Conservation (phyloP, 2,329 filamentous ascomycete species). For the Penicillium sclerotiorum region DNA sequence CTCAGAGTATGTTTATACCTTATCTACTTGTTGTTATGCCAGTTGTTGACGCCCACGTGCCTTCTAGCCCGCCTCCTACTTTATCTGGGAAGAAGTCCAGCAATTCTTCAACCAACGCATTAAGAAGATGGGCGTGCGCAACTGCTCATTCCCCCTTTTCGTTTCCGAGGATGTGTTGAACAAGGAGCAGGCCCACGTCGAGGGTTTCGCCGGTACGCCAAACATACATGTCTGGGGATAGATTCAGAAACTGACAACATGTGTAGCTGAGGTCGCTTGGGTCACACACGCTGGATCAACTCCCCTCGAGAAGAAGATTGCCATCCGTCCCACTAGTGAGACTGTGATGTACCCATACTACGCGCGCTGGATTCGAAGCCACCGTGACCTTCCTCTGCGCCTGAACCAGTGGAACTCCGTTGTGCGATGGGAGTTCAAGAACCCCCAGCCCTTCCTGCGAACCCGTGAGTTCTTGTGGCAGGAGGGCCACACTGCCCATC, state of each 20-base stretch:
- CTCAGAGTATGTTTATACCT: conserved; percentile 61
- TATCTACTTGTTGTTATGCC: background rate
- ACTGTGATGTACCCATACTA: conserved; percentile 73
- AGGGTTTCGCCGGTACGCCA: conserved; percentile 79
- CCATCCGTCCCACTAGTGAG: conserved; percentile 70
- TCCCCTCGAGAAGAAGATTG: conserved; percentile 80
- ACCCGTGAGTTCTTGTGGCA: conserved; percentile 98
- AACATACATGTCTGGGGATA: background rate
- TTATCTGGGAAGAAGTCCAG: conserved; percentile 70
- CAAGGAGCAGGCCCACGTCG: conserved; percentile 91
- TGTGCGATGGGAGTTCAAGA: conserved; percentile 96
- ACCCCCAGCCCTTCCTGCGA: conserved; percentile 79
- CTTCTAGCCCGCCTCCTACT: conserved; percentile 61
- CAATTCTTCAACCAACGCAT: conserved; percentile 66
- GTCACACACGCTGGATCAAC: conserved; percentile 71
- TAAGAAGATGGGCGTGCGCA: conserved; percentile 84
- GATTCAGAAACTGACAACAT: background rate
- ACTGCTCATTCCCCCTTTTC: conserved; percentile 96
- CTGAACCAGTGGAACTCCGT: conserved; percentile 98
- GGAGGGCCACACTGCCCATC: conserved; percentile 90
- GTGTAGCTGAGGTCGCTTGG: conserved; percentile 50
- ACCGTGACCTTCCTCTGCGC: conserved; percentile 89
- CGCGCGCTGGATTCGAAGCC: conserved; percentile 84
- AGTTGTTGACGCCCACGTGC: conserved; percentile 9
- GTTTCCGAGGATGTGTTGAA: conserved; percentile 85